Conservation (phyloP, 805 yeast genomes). For the Candida manassasensis region DNA sequence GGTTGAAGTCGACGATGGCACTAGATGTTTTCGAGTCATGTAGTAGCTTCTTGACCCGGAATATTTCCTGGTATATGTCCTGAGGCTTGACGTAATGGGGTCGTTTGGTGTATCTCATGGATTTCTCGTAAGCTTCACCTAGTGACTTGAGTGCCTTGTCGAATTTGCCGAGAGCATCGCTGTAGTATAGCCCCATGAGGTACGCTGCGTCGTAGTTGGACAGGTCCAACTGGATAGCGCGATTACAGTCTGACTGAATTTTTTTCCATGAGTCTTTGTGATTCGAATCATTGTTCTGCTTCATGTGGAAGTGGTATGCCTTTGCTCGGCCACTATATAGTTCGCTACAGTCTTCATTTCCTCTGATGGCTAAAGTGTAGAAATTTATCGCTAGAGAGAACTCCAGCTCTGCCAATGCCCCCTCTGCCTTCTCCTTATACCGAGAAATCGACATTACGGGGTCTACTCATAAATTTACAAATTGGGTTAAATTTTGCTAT, state of each 20-base stretch:
- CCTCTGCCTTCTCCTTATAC: conserved; percentile 6
- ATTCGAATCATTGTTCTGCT: neutral
- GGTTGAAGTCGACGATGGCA: conserved; percentile 3
- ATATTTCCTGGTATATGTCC: conserved; percentile 12
- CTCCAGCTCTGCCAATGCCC: conserved; percentile 8
- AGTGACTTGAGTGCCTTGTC: conserved; percentile 10
- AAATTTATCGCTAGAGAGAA: conserved; percentile 14
- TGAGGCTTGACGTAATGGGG: conserved; percentile 12
- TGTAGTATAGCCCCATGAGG: conserved; percentile 9
- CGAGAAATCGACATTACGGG: neutral
- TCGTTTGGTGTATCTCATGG: conserved; percentile 10
- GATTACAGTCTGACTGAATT: conserved; percentile 11
- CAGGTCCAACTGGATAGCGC: conserved; percentile 12
- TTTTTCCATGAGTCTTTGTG: conserved; percentile 11
- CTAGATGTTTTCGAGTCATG: conserved; percentile 6
- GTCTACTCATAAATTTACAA: too few relatives aligned
- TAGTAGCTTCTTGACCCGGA: conserved; percentile 6
- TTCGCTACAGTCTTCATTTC: conserved; percentile 7
- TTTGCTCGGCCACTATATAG: conserved; percentile 13
- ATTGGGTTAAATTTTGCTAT: too few relatives aligned
- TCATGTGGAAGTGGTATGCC: conserved; percentile 9
- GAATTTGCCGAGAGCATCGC: conserved; percentile 6
- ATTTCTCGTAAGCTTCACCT: conserved; percentile 11
- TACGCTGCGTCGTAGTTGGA: conserved; percentile 14
- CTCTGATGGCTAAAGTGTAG: conserved; percentile 13